Evolutionary conservation across 208 protist species (phyloP), one percentile per base, ranked within the genome.

Genomic region (Histomonas meleagridis): DNA sequence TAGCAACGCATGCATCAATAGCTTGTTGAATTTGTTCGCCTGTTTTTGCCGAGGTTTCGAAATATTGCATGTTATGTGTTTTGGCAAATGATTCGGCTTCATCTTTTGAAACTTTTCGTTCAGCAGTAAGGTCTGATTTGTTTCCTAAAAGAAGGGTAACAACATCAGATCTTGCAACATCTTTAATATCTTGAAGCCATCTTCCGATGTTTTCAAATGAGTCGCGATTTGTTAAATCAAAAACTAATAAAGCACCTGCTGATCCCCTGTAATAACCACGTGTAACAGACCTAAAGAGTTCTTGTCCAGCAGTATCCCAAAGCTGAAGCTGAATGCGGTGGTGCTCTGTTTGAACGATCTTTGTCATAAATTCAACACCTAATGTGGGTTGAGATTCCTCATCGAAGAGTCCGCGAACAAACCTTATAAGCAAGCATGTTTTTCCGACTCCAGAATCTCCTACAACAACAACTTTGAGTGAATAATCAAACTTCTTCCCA

Each of bases 41-140:
- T 93, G 99, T 97, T 53, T 99, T 94, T 9, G 98, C 98, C 55
- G 97, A 99, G 7, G 98, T 99, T 93, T 99, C 98, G 62, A 99
- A 97, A 93, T 99, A 99, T 40, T 95, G 96, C 1, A 99, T 95
- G 76, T 93, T 94, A 32, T 94, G 92, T 23, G 38, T 35, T 53
- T 94, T 92, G 21, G 92, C 93, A 51, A 93, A 94, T 18, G 91
- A 79, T 92, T 94, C 81, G 0, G 92, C 93, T n/a, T 94, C 93
- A 0, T 93, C 91, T 26, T 38, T 93, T 48, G 70, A 55, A 16
- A 94, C 92, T 43, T 70, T 35, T 28, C 81, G 21, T 35, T 62
- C 62, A 62, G 96, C 95, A 57, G 94, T 93, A 7, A 97, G 93
- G 93, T 97, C 96, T 90, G 93, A 96, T 95, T 86, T 86, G 76